These are phyloP conservation scores for Catenaria anguillulae DNA, from an alignment of 371 early-diverging fungal genomes.

Conservation along the genomic window DNA sequence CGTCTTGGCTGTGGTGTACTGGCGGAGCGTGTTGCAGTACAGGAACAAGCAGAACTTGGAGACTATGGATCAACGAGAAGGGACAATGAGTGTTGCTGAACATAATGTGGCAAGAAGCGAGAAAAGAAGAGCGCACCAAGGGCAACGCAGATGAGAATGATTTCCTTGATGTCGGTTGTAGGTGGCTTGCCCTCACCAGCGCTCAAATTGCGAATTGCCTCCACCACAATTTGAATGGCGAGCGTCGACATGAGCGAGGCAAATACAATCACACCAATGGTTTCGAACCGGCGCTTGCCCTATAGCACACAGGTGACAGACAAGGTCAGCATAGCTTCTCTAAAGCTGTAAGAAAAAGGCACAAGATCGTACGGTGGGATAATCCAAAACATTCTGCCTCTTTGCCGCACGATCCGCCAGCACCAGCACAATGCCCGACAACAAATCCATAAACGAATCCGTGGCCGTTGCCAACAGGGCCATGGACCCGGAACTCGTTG, in stretches of 20 bases:
- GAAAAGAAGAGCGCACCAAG: slow-evolving; percentile 29
- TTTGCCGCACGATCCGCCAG: slow-evolving; percentile 46
- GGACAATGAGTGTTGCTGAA: background rate
- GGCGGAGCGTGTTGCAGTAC: slow-evolving; percentile 54
- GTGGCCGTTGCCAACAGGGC: slow-evolving; percentile 83
- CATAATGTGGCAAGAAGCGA: background rate
- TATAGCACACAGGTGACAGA: slow-evolving; percentile 9
- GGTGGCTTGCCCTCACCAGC: slow-evolving; percentile 1
- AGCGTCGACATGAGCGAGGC: slow-evolving; percentile 78
- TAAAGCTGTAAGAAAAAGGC: no score
- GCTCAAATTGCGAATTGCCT: background rate
- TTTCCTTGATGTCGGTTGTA: slow-evolving; percentile 19
- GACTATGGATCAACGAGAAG: no score
- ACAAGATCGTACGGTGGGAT: slow-evolving; percentile 50
- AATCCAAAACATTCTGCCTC: slow-evolving; percentile 45
- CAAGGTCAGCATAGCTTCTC: background rate
- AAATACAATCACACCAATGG: slow-evolving; percentile 88
- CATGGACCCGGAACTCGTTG: slow-evolving; percentile 66
- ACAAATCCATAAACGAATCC: slow-evolving; percentile 82
- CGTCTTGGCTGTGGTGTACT: slow-evolving; percentile 47
- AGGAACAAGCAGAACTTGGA: slow-evolving; percentile 54
- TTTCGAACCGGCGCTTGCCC: slow-evolving; percentile 79
- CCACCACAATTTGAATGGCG: slow-evolving; percentile 62
- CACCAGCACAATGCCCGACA: slow-evolving; percentile 51
- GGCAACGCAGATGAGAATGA: slow-evolving; percentile 50